Evolutionary conservation across 163 green algal species (phyloP).

Genomic region (Chlamydomonas reinhardtii): DNA sequence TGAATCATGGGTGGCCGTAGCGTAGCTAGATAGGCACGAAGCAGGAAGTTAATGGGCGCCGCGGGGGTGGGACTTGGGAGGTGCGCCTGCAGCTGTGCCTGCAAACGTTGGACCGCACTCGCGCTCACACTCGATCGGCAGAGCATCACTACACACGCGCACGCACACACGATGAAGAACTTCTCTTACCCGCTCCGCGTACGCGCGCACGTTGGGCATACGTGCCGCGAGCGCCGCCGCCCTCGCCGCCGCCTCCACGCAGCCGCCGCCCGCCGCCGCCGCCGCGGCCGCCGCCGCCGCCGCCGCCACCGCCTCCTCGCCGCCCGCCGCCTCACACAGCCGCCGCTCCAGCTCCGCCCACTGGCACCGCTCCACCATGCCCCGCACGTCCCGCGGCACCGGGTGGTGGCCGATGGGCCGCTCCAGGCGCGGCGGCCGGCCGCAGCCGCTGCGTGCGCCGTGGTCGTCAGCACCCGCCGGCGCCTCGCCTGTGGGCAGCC

Average conservation of each 20-base stretch:
- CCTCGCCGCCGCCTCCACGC: not conserved
- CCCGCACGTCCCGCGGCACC: conserved; percentile 17
- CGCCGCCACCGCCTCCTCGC: not conserved
- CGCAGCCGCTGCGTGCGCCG: not conserved
- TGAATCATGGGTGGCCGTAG: not conserved
- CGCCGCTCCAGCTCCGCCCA: conserved; percentile 21
- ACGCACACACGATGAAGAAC: not conserved
- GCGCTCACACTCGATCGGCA: too few relatives aligned
- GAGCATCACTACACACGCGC: too few relatives aligned
- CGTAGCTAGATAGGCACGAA: too few relatives aligned
- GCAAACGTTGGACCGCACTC: too few relatives aligned
- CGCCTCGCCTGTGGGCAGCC: not conserved
- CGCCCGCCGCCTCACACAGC: not conserved
- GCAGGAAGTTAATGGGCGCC: too few relatives aligned
- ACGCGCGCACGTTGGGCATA: not conserved
- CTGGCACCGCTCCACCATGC: not conserved
- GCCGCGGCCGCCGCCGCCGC: not conserved
- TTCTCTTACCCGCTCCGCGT: conserved; percentile 5
- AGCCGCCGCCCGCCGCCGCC: not conserved
- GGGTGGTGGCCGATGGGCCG: not conserved
- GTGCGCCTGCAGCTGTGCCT: too few relatives aligned
- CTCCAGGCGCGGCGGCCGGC: not conserved
- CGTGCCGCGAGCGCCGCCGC: not conserved
- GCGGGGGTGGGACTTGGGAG: too few relatives aligned
- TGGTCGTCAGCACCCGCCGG: not conserved